These are phyloP conservation scores for Galerina marginata DNA, from an alignment of 768 basidiomycete species.

Conservation along the genomic window DNA sequence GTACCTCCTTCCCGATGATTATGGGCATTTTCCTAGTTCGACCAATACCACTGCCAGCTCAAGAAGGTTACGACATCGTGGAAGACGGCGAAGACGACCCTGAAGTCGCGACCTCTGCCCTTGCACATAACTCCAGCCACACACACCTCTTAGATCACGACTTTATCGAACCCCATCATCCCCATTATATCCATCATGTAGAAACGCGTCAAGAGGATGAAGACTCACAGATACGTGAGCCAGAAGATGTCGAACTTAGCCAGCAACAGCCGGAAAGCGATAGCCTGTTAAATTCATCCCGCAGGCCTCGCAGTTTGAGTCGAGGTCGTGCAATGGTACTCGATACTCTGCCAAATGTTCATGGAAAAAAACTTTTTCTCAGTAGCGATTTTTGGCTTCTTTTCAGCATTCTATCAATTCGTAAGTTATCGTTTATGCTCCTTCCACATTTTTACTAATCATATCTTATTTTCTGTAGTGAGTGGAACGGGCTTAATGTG, in stretches of 20 bases:
- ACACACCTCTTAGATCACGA: constrained; percentile 30
- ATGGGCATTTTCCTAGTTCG: constrained; percentile 77
- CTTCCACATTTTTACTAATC: background rate
- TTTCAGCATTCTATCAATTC: constrained; percentile 58
- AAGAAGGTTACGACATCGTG: constrained; percentile 30
- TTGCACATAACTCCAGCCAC: constrained; percentile 20
- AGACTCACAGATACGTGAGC: background rate
- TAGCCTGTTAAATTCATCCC: constrained; percentile 3
- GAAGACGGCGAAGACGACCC: constrained; percentile 23
- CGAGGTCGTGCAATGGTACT: constrained; percentile 25
- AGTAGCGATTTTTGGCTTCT: constrained; percentile 70
- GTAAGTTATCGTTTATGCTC: constrained; percentile 43
- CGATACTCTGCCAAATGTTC: constrained; percentile 51
- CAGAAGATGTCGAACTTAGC: constrained; percentile 22
- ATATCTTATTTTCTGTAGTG: constrained; percentile 42
- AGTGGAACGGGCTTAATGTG: constrained; percentile 87
- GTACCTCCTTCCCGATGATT: constrained; percentile 81
- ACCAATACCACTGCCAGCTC: constrained; percentile 63
- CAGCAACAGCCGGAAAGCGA: constrained; percentile 5
- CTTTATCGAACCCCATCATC: constrained; percentile 22
- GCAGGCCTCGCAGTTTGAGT: constrained; percentile 25
- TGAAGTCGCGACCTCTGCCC: constrained; percentile 15
- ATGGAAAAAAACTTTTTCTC: constrained; percentile 56
- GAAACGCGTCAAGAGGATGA: constrained; percentile 1
- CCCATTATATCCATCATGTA: constrained; percentile 17